Base-by-base conservation (phyloP, 2,329 filamentous ascomycete genomes). In the Neodidymelliopsis sp. region DNA sequence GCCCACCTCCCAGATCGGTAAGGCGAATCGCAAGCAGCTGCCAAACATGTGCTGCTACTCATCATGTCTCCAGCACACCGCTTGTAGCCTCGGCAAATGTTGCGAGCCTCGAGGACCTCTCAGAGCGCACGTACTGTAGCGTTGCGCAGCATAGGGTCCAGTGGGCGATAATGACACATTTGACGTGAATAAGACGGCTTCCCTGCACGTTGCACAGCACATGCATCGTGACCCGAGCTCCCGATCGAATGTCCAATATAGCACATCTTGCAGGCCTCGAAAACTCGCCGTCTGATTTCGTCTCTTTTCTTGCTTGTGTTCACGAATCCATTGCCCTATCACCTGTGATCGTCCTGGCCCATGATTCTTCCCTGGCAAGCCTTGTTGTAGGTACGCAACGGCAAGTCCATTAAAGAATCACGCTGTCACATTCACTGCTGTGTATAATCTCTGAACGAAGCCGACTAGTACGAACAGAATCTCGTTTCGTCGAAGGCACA, bases 171-270 rank as follows among this genome's bases (percentile, higher is more conserved):
- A 29, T 47, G 39, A 53, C 43, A 53, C 20, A 22, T 48, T 31
- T 53, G 49, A 49, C 49, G 35, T 48, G 43, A 48, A 35, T 25
- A 45, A 40, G 35, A 31, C 16, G 34, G 42, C 37, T 29, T 23
- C 39, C 27, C 25, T 22, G 49, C 47, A 43, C 28, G 56, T 56
- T 40, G 47, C 57, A 57, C 52, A n/a, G 49, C 54, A 38, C 54
- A 37, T 44, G 40, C 52, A 43, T 53, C 25, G 40, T 43, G 22
- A 33, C 46, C 18, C 24, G 27, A 29, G 34, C 35, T 50, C 30
- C n/a, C 31, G 24, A 24, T 34, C 46, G 24, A 39, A 25, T 23
- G 22, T 28, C 28, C 31, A 39, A 27, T n/a, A n/a, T n/a, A n/a
- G n/a, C n/a, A n/a, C 39, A 15, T 34, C 29, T 40, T 30, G 25